These are phyloP conservation scores for Phytophthora ramorum DNA, from an alignment of 352 stramenopile genomes.

Conservation along the genomic window DNA sequence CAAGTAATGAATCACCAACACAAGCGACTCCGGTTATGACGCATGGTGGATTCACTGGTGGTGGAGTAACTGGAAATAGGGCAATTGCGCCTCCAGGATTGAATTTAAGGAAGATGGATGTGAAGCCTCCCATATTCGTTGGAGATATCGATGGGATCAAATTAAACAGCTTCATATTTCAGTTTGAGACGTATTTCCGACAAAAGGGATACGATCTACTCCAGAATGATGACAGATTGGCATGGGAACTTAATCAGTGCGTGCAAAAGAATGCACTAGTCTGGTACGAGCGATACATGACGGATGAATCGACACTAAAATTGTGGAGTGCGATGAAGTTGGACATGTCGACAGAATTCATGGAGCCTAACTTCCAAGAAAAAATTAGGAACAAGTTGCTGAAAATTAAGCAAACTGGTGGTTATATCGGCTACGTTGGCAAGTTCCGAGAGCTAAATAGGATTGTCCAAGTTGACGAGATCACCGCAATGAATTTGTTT, in stretches of 20 bases:
- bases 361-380: conserved; percentile 17
- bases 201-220: conserved; percentile 18
- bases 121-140: not conserved
- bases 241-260: conserved; percentile 8
- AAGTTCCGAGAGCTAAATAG: conserved; percentile 25
- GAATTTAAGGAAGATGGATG: conserved; percentile 1
- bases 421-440: conserved; percentile 17
- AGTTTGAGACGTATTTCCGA: conserved; percentile 19
- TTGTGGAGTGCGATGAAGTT: conserved; percentile 13
- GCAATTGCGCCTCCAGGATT: not conserved
- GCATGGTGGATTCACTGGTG: no score
- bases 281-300: conserved; percentile 21
- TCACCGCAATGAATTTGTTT: conserved; percentile 24
- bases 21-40: no score
- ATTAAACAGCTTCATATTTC: conserved; percentile 8
- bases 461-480: conserved; percentile 7
- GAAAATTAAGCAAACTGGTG: conserved; percentile 16
- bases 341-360: no score
- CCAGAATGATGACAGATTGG: conserved; percentile 4
- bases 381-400: conserved; percentile 12
- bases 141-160: conserved; percentile 6
- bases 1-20: no score
- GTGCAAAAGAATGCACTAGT: conserved; percentile 21
- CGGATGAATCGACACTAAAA: conserved; percentile 2
- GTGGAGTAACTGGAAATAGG: no score